Evolutionary conservation across 805 yeast genomes (phyloP), one percentile per base, ranked within the genome.

Genomic region (Dipodascopsis uninucleata): DNA sequence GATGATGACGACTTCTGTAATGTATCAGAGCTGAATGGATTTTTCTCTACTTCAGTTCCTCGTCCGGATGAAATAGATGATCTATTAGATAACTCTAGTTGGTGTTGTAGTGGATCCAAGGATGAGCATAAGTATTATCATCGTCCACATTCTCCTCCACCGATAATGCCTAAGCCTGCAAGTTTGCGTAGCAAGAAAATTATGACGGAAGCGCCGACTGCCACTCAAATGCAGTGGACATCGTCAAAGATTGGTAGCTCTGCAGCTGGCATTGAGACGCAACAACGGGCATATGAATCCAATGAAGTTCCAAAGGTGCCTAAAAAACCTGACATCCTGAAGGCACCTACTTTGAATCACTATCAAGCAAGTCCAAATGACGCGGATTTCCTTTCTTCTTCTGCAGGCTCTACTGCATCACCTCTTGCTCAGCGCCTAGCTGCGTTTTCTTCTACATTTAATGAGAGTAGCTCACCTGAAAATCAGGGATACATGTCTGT

Each of bases 1-100:
- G 52, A 47, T 20, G 46, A 38, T 16, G 52, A 43, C 29, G 49
- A 47, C n/a, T 39, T 39, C 34, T 31, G 53, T 31, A 21, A 45
- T 12, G 14, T 26, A 20, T 50, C 55, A 20, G 46, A 50, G 21
- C 24, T 47, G 7, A 47, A 48, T 25, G 55, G 55, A n/a, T 50
- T 50, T 14, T 47, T 50, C 50, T 60, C 60, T 47, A 61, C 50
- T 56, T 31, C 61, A 60, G 53, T 7, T 36, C 63, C 53, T 17
- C 51, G 51, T 54, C 67, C 41, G 59, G 59, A 53, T 28, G 58
- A 58, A 39, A 56, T 54, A 25, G 58, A 55, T 29, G 34, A 39
- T 28, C 22, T 50, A 16, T 36, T 50, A n/a, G 53, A 50, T 18
- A 38, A 50, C 18, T 39, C 53, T 3, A 43, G 37, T 10, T 50